Base-by-base conservation (phyloP, 495 filamentous ascomycete genomes). In the Hypoxylon trugodes region DNA sequence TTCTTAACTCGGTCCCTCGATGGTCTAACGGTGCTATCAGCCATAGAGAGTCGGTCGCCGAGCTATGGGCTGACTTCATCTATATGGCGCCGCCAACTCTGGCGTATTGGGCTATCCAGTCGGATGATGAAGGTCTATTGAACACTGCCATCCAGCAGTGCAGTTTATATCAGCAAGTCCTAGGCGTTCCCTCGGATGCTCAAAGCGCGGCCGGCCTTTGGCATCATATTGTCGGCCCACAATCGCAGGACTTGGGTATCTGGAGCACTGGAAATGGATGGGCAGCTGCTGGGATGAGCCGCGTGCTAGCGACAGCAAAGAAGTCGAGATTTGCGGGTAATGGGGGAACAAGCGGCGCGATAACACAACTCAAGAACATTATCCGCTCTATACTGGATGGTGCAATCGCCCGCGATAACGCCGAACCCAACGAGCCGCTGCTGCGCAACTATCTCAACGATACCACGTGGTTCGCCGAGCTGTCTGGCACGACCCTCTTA, bases 181-280 rank as follows among this genome's bases (percentile, higher is more conserved):
- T 84, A n/a, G 68, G 66, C 8, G 53, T 52, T 4, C 60, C 70
- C 15, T 7, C 61, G 6, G 42, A 41, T 16, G 51, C 54, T 8
- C 72, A 76, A 8, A 49, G 50, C 22, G 61, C 61, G 3, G 61
- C 46, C 10, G 66, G 66, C 10, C 66, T 75, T 33, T 84, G 81
- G 81, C 72, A 73, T 18, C 82, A 84, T 55, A 82, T 84, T 59
- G 65, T 77, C 36, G 81, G 79, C 5, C 76, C 76, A 3, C 63
- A 77, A 28, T 73, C 64, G 47, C 61, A 72, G 13, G 81, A 84
- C 64, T 47, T 68, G 13, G 80, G 75, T 6, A 65, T 76, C 2
- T 84, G 82, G 82, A 81, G 77, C 56, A 82, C 81, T 8, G 78
- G 82, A 8, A 83, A 82, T 49, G 82, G 57, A 21, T 85, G 82